Conservation (phyloP, 2,329 filamentous ascomycete species). For the Fonsecaea monophora region DNA sequence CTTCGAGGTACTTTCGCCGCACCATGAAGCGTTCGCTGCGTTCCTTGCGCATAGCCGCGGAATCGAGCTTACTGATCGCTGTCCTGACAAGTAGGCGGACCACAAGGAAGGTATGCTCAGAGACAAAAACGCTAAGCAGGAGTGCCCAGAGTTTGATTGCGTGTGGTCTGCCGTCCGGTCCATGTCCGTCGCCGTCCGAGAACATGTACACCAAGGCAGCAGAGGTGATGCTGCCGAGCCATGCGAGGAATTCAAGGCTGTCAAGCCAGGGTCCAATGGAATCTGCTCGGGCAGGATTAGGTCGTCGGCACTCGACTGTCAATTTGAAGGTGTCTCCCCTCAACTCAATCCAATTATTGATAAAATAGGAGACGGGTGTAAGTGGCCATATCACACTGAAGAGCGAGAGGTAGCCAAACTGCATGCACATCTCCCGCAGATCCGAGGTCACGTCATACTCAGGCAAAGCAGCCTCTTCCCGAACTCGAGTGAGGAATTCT, state of each 20-base stretch:
- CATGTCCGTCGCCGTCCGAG: slow-evolving; percentile 70
- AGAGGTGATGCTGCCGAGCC: slow-evolving; percentile 88
- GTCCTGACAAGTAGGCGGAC: slow-evolving; percentile 74
- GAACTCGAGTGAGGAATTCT: slow-evolving; percentile 79
- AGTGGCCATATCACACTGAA: slow-evolving; percentile 96
- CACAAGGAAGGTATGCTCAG: slow-evolving; percentile 88
- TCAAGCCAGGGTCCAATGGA: slow-evolving; percentile 94
- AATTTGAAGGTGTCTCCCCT: slow-evolving; percentile 95
- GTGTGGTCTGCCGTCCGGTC: slow-evolving; percentile 69
- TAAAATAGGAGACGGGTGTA: slow-evolving; percentile 83
- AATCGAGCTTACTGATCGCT: slow-evolving; percentile 80
- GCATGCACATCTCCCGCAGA: slow-evolving; percentile 91
- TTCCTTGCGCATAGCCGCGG: slow-evolving; percentile 84
- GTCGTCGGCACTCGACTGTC: slow-evolving; percentile 84
- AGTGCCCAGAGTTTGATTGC: slow-evolving; percentile 81
- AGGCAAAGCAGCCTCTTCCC: slow-evolving; percentile 80
- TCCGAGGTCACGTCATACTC: slow-evolving; percentile 89
- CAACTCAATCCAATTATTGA: slow-evolving; percentile 96
- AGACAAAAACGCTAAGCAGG: slow-evolving; percentile 79
- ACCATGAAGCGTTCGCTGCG: slow-evolving; percentile 79
- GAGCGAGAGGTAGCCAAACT: slow-evolving; percentile 85
- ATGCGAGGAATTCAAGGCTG: slow-evolving; percentile 85
- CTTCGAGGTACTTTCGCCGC: slow-evolving; percentile 78
- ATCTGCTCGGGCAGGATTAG: slow-evolving; percentile 87
- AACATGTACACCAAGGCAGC: slow-evolving; percentile 91